These are phyloP conservation scores for Talaromyces pinophilus DNA, from an alignment of 2,329 filamentous ascomycete genomes.

Conservation along the genomic window DNA sequence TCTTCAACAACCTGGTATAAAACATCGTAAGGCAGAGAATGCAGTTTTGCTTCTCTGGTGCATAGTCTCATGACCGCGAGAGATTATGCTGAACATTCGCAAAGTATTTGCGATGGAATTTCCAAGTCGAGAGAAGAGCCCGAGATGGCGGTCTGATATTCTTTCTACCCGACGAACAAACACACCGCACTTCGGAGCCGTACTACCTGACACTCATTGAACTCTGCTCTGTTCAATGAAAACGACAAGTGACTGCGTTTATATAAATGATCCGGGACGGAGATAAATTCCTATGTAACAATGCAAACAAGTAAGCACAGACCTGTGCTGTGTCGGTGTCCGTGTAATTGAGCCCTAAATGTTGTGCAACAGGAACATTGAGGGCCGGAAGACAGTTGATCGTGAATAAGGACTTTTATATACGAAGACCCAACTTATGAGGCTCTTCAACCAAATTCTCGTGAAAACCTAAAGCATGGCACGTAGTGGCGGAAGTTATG, in stretches of 20 bases:
- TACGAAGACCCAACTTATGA: neutral
- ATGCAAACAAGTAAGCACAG: neutral
- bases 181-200: conserved; percentile 5
- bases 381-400: neutral
- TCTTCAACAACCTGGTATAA: conserved; percentile 58
- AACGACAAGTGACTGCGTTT: neutral
- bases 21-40: conserved; percentile 64
- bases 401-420: neutral
- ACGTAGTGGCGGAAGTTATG: no score
- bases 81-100: neutral
- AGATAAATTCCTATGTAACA: neutral
- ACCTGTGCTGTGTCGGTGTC: neutral
- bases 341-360: neutral
- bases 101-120: neutral
- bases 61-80: conserved; percentile 27
- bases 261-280: neutral
- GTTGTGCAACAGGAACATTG: neutral
- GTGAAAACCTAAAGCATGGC: no score
- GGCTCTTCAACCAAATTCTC: neutral
- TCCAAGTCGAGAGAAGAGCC: neutral
- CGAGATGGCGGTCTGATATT: conserved; percentile 6
- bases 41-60: conserved; percentile 36
- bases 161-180: neutral
- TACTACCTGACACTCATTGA: conserved; percentile 9
- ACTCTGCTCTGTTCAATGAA: neutral